phyloP scores from a whole-genome alignment of 106 monocot genomes.

The Acorus calamus region DNA sequence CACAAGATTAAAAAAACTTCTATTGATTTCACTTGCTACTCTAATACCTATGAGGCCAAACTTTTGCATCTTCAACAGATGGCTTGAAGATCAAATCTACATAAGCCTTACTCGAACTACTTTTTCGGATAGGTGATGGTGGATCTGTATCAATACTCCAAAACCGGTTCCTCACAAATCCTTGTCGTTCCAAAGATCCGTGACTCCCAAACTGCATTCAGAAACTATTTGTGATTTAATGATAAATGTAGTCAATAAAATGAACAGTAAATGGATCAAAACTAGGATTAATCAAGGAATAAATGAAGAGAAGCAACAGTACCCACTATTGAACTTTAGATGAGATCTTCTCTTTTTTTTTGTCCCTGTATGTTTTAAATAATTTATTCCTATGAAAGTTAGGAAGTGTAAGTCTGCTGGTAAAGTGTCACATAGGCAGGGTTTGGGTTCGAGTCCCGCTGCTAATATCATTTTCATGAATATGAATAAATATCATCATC shows the following conservation, averaged over 20 bases:
- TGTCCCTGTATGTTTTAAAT: too few species aligned
- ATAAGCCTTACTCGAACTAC: conserved; percentile 40
- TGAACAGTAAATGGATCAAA: not conserved
- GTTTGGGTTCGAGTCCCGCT: too few species aligned
- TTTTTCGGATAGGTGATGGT: conserved; percentile 37
- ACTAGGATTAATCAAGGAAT: not conserved
- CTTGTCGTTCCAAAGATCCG: conserved; percentile 52
- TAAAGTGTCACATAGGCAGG: too few species aligned
- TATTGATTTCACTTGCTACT: too few species aligned
- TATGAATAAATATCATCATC: too few species aligned
- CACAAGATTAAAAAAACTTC: too few species aligned
- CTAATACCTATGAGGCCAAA: conserved; percentile 65
- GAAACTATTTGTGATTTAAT: not conserved
- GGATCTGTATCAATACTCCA: conserved; percentile 69
- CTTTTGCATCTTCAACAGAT: conserved; percentile 56
- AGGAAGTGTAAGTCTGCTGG: too few species aligned
- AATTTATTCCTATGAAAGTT: too few species aligned
- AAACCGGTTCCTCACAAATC: conserved; percentile 57
- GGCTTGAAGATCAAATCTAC: conserved; percentile 74
- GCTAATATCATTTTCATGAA: too few species aligned
- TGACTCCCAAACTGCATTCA: conserved; percentile 35
- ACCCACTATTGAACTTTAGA: not conserved
- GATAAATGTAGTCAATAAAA: not conserved
- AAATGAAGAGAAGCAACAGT: not conserved
- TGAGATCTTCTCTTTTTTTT: too few species aligned